Conservation (phyloP, 768 basidiomycete genomes). For the Kwoniella sp. region DNA sequence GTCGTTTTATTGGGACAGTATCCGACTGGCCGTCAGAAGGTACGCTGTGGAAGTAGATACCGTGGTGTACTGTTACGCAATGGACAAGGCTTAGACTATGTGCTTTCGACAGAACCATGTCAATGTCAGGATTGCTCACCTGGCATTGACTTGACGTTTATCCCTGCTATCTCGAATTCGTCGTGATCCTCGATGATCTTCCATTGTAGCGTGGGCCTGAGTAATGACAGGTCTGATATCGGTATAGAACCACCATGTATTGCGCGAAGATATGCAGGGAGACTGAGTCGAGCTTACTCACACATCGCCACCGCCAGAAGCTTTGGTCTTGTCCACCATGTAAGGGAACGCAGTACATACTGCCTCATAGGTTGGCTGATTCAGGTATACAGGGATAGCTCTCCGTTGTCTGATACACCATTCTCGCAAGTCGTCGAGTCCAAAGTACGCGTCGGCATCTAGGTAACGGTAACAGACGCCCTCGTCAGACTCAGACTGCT, state of each 20-base stretch:
- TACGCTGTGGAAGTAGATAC: conserved; percentile 48
- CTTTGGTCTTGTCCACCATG: conserved; percentile 70
- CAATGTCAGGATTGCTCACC: too few species aligned
- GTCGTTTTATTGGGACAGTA: conserved; percentile 16
- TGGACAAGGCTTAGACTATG: too few species aligned
- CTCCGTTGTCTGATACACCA: conserved; percentile 47
- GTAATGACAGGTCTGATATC: background rate
- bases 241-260: too few species aligned
- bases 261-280: too few species aligned
- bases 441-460: conserved; percentile 71
- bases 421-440: conserved; percentile 80
- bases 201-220: conserved; percentile 64
- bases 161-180: conserved; percentile 66
- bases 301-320: conserved; percentile 60
- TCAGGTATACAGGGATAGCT: conserved; percentile 44
- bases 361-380: conserved; percentile 34
- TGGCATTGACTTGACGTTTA: conserved; percentile 50
- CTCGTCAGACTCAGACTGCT: background rate
- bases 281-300: conserved; percentile 24
- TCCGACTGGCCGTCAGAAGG: conserved; percentile 5
- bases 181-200: conserved; percentile 72
- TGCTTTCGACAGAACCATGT: too few species aligned
- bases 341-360: conserved; percentile 65
- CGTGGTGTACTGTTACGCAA: conserved; percentile 46
- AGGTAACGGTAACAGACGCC: background rate